A percentile compares a stretch with the other conserved stretches of the same genome.
These are phyloP conservation scores for Trichomonascaceae sp. DNA, from an alignment of 1,139 yeast species.

Conservation along the genomic window DNA sequence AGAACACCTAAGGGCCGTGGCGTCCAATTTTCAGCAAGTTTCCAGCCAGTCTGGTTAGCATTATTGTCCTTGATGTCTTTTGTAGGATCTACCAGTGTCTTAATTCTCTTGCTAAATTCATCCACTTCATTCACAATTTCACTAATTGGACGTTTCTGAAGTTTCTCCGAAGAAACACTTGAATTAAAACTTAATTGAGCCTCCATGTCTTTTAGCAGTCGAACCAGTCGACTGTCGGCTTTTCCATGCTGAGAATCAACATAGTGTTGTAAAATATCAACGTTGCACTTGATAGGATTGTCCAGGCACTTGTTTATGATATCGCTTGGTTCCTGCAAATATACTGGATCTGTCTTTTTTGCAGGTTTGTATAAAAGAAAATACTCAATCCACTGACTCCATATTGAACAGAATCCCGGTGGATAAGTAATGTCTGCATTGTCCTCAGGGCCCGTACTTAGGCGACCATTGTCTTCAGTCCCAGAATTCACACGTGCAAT, in stretches of 20 bases:
- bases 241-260: not conserved
- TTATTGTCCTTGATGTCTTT: not conserved
- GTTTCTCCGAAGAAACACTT: not conserved
- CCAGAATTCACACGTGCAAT: not conserved
- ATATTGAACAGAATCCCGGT: conserved; percentile 1
- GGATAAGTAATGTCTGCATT: not conserved
- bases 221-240: not conserved
- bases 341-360: conserved; percentile 8
- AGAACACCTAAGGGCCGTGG: conserved; percentile 25
- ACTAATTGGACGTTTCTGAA: conserved; percentile 1
- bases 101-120: conserved; percentile 14
- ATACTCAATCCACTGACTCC: conserved; percentile 15
- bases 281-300: conserved; percentile 10
- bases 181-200: not conserved
- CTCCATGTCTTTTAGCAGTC: conserved; percentile 7
- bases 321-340: conserved; percentile 9
- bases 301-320: conserved; percentile 11
- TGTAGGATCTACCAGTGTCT: conserved; percentile 2
- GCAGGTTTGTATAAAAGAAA: conserved; percentile 10
- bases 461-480: conserved; percentile 1
- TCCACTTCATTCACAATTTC: conserved; percentile 15
- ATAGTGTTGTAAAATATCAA: conserved; percentile 10
- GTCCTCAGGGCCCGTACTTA: not conserved
- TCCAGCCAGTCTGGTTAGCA: conserved; percentile 11
- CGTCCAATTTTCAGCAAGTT: conserved; percentile 18